Evolutionary conservation across 306 rosid species (phyloP).

Genomic region (Cajanus cajan): DNA sequence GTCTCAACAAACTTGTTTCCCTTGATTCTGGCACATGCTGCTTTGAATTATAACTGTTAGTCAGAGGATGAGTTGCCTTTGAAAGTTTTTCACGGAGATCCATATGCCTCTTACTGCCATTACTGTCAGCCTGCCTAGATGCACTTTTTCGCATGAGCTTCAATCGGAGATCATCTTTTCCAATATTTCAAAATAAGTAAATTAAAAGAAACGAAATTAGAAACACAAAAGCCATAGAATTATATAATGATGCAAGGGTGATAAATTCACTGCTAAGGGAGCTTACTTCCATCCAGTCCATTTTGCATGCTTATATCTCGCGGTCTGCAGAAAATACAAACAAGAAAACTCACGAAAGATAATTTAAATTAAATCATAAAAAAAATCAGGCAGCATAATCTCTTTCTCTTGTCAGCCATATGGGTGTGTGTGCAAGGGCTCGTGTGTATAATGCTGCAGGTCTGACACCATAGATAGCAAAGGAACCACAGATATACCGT

Average conservation of each 20-base stretch:
- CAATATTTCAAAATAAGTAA: conserved; percentile 48
- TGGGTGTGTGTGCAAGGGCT: not conserved
- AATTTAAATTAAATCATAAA: not conserved
- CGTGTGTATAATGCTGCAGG: not conserved
- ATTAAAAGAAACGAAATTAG: conserved; percentile 23
- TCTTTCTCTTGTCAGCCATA: not conserved
- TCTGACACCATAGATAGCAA: conserved; percentile 2
- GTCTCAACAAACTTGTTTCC: conserved; percentile 46
- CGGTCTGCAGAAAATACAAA: conserved; percentile 57
- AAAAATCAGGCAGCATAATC: conserved; percentile 8
- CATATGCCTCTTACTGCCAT: conserved; percentile 45
- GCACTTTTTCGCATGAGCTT: conserved; percentile 79
- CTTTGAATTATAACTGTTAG: conserved; percentile 36
- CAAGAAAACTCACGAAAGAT: not conserved
- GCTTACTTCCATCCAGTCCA: conserved; percentile 59
- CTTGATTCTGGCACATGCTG: conserved; percentile 45
- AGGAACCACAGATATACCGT: conserved; percentile 53
- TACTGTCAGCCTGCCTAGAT: conserved; percentile 43
- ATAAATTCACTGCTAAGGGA: conserved; percentile 32
- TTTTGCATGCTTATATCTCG: conserved; percentile 47
- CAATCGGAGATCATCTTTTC: conserved; percentile 78
- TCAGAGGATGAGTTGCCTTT: conserved; percentile 45
- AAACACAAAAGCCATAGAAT: conserved; percentile 18
- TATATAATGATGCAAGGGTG: conserved; percentile 21
- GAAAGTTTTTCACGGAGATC: conserved; percentile 92